Conservation (phyloP, 768 basidiomycete genomes). For the Serendipita sp. region DNA sequence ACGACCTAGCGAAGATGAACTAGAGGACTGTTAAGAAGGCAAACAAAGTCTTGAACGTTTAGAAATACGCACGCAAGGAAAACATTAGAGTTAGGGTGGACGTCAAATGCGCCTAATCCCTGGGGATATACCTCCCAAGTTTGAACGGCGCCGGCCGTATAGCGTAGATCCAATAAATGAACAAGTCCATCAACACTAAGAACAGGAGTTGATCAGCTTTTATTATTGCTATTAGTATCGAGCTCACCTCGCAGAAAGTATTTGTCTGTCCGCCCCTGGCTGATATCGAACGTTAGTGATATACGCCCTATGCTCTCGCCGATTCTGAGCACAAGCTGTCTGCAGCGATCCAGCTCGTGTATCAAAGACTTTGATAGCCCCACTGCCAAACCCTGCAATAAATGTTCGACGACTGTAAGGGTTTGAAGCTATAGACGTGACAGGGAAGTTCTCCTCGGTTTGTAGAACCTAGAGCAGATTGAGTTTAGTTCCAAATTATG, state of each 20-base stretch:
- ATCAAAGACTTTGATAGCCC: slow-evolving; percentile 79
- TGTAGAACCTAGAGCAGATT: slow-evolving; percentile 50
- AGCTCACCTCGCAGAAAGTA: slow-evolving; percentile 72
- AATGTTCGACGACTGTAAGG: slow-evolving; percentile 61
- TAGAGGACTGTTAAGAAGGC: slow-evolving; percentile 33
- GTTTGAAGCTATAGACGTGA: slow-evolving; percentile 74
- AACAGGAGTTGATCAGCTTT: background rate
- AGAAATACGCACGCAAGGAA: slow-evolving; percentile 57
- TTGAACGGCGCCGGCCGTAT: slow-evolving; percentile 37
- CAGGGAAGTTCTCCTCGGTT: slow-evolving; percentile 78
- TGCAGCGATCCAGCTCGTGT: slow-evolving; percentile 62
- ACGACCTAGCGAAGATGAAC: slow-evolving; percentile 41
- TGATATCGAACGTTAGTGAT: slow-evolving; percentile 83
- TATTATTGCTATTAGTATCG: background rate
- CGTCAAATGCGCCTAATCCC: slow-evolving; percentile 73
- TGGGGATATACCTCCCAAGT: slow-evolving; percentile 49
- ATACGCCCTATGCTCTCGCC: slow-evolving; percentile 69
- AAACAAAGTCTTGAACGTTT: background rate
- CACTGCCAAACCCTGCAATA: slow-evolving; percentile 85
- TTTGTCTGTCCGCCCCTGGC: slow-evolving; percentile 45
- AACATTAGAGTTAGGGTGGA: slow-evolving; percentile 67
- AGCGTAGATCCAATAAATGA: slow-evolving; percentile 79
- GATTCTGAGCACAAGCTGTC: slow-evolving; percentile 65
- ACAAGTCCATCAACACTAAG: slow-evolving; percentile 75
- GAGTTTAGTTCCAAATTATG: background rate